Conservation (phyloP, 148 eudicot genomes). For the Spergularia marina region DNA sequence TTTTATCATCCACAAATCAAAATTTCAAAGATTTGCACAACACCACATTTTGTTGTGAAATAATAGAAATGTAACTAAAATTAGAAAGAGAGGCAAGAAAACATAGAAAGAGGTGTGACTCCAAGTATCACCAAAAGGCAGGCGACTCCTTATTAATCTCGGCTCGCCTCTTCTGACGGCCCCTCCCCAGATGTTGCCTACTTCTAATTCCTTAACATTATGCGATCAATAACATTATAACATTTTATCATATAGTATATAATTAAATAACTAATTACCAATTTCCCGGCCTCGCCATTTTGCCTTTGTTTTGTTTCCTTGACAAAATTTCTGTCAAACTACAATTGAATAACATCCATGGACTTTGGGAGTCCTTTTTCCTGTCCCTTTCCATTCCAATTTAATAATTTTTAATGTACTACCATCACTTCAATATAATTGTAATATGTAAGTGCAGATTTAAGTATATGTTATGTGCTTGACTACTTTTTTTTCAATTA, state of each 20-base stretch:
- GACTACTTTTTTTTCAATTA: not conserved
- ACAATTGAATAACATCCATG: constrained; percentile 22
- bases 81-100: not conserved
- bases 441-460: not conserved
- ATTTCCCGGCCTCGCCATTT: not conserved
- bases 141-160: constrained; percentile 17
- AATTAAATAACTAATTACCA: not conserved
- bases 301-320: not conserved
- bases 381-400: constrained; percentile 4
- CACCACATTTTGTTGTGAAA: not conserved
- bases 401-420: not conserved
- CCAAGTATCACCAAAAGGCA: constrained; percentile 26
- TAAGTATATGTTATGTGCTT: not conserved
- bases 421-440: not conserved
- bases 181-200: constrained; percentile 35
- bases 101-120: constrained; percentile 2
- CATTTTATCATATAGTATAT: no score
- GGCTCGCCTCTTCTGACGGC: constrained; percentile 20
- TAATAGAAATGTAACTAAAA: not conserved
- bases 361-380: constrained; percentile 25
- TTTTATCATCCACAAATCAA: no score
- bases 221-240: no score
- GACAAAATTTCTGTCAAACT: constrained; percentile 7
- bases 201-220: not conserved
- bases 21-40: not conserved